Evolutionary conservation across 1,284 basidiomycete species (phyloP).

Genomic region (Gomphus bonarii): DNA sequence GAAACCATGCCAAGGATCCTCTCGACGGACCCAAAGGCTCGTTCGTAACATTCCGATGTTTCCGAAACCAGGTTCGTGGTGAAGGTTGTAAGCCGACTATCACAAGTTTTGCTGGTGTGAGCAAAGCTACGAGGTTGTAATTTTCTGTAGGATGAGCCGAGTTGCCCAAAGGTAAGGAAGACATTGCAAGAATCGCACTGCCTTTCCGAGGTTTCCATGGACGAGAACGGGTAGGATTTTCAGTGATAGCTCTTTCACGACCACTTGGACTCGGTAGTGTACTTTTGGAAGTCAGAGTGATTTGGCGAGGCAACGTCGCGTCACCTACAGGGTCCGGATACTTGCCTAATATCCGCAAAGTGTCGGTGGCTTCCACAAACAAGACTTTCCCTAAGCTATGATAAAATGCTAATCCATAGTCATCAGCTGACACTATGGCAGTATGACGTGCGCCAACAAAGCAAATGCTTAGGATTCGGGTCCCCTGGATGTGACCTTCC

Average conservation of each 20-base stretch:
- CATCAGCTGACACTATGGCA: slow-evolving; percentile 87
- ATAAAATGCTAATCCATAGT: slow-evolving; percentile 88
- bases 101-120: slow-evolving; percentile 87
- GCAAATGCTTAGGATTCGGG: slow-evolving; percentile 76
- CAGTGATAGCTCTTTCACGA: slow-evolving; percentile 3
- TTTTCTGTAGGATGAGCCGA: slow-evolving; percentile 68
- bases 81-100: slow-evolving; percentile 88
- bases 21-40: slow-evolving; percentile 32
- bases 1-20: slow-evolving; percentile 72
- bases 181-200: slow-evolving; percentile 66
- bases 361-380: slow-evolving; percentile 93
- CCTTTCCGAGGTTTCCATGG: slow-evolving; percentile 32
- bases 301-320: slow-evolving; percentile 9
- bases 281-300: not conserved
- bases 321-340: slow-evolving; percentile 55
- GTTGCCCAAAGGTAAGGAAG: slow-evolving; percentile 77
- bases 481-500: slow-evolving; percentile 87
- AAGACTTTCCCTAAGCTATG: slow-evolving; percentile 92
- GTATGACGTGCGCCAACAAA: slow-evolving; percentile 95
- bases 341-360: slow-evolving; percentile 86
- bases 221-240: slow-evolving; percentile 21
- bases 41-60: slow-evolving; percentile 47
- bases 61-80: slow-evolving; percentile 89
- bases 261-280: not conserved
- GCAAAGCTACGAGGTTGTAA: slow-evolving; percentile 79